Base-by-base conservation (phyloP, 106 monocot genomes). In the Phalaenopsis aphrodite region DNA sequence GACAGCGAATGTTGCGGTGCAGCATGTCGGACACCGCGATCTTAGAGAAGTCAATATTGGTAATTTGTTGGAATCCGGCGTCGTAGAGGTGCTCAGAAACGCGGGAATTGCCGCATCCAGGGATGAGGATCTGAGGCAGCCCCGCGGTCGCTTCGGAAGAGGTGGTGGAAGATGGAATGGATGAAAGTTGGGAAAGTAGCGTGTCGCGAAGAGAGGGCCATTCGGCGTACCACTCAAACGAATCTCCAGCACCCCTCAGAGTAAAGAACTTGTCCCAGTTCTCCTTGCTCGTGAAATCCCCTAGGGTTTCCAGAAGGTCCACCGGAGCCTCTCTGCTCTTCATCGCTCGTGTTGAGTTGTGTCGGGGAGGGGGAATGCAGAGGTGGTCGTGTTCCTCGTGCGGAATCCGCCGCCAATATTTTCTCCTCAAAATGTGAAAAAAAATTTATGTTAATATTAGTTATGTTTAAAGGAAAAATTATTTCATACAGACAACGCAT, bases 231-330 rank as follows among this genome's bases (percentile, higher is more conserved):
- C 98, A 98, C 84, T 98, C 98, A 83, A 98, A 98, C 23, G 90
- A 86, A 76, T 94, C 98, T 56, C 86, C 90, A 61, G 86, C 24
- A 42, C 98, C 98, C 7, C 98, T 86, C 55, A 94, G 81, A 73
- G 85, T 68, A 86, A 98, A 98, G 84, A 98, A 98, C 80, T 87
- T 92, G 91, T 98, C 98, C 98, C 98, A 98, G 81, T 98, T 98
- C 85, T 92, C 90, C 84, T 90, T 94, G 81, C 85, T 89, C 49
- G 98, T 98, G 91, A 98, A 98, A 83, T 98, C 98, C 7, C 83
- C 84, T n/a, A 98, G 87, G 39, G 92, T 88, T 78, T 92, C 91
- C 36, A 98, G 76, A 66, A 98, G 86, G 75, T 86, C 90, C 42
- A 76, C 1, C 12, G 76, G 49, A 76, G 30, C 49, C 19, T 17